Evolutionary conservation across 73 alveolate genomes (phyloP).

Genomic region (Paramecium octaurelia): DNA sequence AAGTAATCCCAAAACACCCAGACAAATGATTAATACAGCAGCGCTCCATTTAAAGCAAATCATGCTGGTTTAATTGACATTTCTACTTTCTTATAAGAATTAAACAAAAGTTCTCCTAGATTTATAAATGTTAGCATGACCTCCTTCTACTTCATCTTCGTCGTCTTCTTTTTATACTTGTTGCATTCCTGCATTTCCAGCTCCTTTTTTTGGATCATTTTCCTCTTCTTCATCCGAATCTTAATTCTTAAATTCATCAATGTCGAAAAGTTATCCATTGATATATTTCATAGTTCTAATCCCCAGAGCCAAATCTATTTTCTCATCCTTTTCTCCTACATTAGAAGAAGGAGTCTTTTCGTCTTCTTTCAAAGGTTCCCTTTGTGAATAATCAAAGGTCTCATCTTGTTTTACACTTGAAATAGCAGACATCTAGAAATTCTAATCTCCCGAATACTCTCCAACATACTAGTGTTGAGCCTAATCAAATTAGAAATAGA

Average conservation of each 20-base stretch:
- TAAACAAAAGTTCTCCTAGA: conserved; percentile 49
- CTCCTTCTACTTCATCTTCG: conserved; percentile 52
- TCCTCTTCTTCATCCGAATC: conserved; percentile 58
- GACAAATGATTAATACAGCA: not conserved
- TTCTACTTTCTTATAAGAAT: conserved; percentile 51
- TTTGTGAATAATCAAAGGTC: conserved; percentile 45
- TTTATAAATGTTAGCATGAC: conserved; percentile 58
- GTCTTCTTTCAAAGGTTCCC: conserved; percentile 51
- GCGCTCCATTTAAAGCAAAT: conserved; percentile 61
- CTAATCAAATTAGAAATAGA: conserved; percentile 1
- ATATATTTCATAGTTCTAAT: conserved; percentile 46
- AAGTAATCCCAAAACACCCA: conserved; percentile 41
- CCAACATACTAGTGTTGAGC: not conserved
- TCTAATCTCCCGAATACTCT: not conserved
- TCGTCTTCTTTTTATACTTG: conserved; percentile 18
- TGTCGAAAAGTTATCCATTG: conserved; percentile 44
- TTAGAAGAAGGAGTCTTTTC: conserved; percentile 48
- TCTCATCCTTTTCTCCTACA: conserved; percentile 12
- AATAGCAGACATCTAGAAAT: conserved; percentile 41
- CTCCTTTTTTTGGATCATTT: not conserved
- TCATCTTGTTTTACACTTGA: conserved; percentile 46
- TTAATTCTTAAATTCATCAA: conserved; percentile 55
- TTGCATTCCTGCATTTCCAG: not conserved
- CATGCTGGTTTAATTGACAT: conserved; percentile 45
- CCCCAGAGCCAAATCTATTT: conserved; percentile 36